Evolutionary conservation across 805 yeast species (phyloP).

Genomic region (Candida coquimbonensis): DNA sequence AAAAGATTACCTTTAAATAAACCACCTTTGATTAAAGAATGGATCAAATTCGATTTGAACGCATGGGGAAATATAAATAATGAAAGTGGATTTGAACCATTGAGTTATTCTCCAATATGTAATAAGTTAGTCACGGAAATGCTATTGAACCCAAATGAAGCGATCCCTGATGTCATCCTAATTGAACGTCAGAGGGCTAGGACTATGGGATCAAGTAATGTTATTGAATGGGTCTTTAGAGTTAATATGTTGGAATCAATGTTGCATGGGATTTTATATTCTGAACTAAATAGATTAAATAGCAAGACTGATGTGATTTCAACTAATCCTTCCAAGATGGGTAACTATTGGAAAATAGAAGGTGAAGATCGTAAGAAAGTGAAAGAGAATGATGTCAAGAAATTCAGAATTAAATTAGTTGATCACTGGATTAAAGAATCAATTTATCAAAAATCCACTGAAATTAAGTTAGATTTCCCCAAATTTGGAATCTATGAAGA

Average conservation of each 20-base stretch:
- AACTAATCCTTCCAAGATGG: slow-evolving; percentile 18
- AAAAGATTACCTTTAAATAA: slow-evolving; percentile 16
- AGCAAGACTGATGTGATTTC: slow-evolving; percentile 12
- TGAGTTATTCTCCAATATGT: slow-evolving; percentile 18
- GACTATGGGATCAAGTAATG: slow-evolving; percentile 36
- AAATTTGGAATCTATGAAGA: slow-evolving; percentile 6
- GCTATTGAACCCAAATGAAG: slow-evolving; percentile 13
- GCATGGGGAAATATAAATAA: slow-evolving; percentile 10
- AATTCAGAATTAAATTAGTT: slow-evolving; percentile 12
- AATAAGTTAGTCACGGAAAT: slow-evolving; percentile 22
- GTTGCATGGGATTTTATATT: slow-evolving; percentile 27
- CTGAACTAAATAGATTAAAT: slow-evolving; percentile 2
- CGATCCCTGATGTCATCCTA: slow-evolving; percentile 34
- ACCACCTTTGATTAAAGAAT: slow-evolving; percentile 24
- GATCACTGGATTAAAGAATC: slow-evolving; percentile 15
- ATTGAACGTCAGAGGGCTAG: slow-evolving; percentile 54
- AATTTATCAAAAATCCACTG: neutral
- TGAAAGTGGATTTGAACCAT: slow-evolving; percentile 18
- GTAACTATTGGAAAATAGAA: slow-evolving; percentile 17
- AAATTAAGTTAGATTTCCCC: slow-evolving; percentile 7
- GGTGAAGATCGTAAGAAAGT: neutral
- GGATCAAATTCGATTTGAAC: slow-evolving; percentile 29
- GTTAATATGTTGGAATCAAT: slow-evolving; percentile 50
- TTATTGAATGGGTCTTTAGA: slow-evolving; percentile 44
- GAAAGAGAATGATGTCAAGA: slow-evolving; percentile 11